Conservation (phyloP, 208 protist genomes). For the Leishmania mexicana region DNA sequence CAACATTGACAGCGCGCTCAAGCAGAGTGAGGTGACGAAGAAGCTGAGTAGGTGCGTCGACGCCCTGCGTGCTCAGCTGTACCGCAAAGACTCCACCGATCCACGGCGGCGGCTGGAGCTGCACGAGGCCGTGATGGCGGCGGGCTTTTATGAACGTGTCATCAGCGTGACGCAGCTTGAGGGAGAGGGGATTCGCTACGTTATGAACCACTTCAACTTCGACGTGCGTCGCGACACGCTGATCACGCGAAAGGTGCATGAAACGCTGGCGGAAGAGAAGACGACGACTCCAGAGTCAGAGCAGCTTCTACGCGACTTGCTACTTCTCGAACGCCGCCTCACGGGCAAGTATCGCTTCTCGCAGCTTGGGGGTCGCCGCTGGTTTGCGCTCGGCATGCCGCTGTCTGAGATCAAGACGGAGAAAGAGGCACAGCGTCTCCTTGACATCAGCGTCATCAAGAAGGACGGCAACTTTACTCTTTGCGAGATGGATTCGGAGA, state of each 20-base stretch:
- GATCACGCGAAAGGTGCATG: slow-evolving; percentile 76
- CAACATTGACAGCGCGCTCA: slow-evolving; percentile 37
- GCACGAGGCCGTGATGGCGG: slow-evolving; percentile 91
- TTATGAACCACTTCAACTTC: slow-evolving; percentile 91
- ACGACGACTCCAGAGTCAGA: slow-evolving; percentile 73
- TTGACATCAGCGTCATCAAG: slow-evolving; percentile 74
- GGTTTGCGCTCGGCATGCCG: slow-evolving; percentile 77
- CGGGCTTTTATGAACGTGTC: slow-evolving; percentile 80
- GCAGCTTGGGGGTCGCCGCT: slow-evolving; percentile 66
- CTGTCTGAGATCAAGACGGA: slow-evolving; percentile 81
- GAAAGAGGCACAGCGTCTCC: slow-evolving; percentile 71
- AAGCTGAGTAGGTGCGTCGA: slow-evolving; percentile 56
- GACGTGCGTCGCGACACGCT: slow-evolving; percentile 83
- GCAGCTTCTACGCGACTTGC: slow-evolving; percentile 75
- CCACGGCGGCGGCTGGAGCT: slow-evolving; percentile 73
- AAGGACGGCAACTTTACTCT: slow-evolving; percentile 67
- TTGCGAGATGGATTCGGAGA: slow-evolving; percentile 46
- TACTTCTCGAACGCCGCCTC: slow-evolving; percentile 83
- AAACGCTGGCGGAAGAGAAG: slow-evolving; percentile 49
- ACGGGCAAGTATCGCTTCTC: slow-evolving; percentile 78
- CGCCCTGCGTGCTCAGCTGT: slow-evolving; percentile 56
- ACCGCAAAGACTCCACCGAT: slow-evolving; percentile 60
- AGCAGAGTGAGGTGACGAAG: slow-evolving; percentile 41
- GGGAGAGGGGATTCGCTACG: slow-evolving; percentile 79
- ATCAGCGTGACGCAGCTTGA: slow-evolving; percentile 66